A percentile compares a stretch with the other conserved stretches of the same genome.
Conservation (phyloP, 2,329 filamentous ascomycete species). For the Botryotinia convoluta region DNA sequence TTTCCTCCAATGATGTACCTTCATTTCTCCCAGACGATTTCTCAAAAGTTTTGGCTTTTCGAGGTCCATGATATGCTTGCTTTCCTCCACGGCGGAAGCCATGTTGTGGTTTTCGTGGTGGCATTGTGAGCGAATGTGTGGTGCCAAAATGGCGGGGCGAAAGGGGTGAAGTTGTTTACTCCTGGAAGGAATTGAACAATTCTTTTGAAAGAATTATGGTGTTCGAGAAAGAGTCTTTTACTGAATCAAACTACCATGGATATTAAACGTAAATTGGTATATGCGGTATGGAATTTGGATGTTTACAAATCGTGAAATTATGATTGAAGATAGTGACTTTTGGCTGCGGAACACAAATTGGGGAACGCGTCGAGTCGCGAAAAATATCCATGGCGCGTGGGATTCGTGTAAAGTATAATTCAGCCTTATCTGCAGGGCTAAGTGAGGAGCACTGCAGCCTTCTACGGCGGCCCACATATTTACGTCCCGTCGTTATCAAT, state of each 20-base stretch:
- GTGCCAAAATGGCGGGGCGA: conserved; percentile 9
- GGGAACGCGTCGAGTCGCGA: conserved; percentile 16
- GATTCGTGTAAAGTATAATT: conserved; percentile 13
- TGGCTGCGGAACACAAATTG: conserved; percentile 1
- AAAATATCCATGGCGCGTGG: conserved; percentile 8
- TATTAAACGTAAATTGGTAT: neutral
- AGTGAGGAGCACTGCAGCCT: neutral
- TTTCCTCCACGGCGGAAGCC: conserved; percentile 67
- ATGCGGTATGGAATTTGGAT: neutral
- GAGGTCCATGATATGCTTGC: conserved; percentile 66
- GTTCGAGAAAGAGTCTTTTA: neutral
- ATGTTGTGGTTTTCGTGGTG: conserved; percentile 61
- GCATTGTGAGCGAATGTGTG: conserved; percentile 44
- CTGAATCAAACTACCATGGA: neutral
- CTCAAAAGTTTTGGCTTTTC: conserved; percentile 73
- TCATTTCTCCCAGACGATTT: conserved; percentile 73
- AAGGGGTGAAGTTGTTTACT: neutral
- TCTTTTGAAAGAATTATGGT: conserved; percentile 35
- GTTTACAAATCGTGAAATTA: conserved; percentile 17
- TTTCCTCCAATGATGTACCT: conserved; percentile 88
- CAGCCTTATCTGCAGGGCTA: conserved; percentile 1
- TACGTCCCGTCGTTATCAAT: conserved; percentile 6
- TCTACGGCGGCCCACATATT: conserved; percentile 15
- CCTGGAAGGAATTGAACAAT: conserved; percentile 25
- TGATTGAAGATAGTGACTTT: conserved; percentile 7